phyloP scores from a whole-genome alignment of 305 asterid species.

The Fraxinus paxiana region DNA sequence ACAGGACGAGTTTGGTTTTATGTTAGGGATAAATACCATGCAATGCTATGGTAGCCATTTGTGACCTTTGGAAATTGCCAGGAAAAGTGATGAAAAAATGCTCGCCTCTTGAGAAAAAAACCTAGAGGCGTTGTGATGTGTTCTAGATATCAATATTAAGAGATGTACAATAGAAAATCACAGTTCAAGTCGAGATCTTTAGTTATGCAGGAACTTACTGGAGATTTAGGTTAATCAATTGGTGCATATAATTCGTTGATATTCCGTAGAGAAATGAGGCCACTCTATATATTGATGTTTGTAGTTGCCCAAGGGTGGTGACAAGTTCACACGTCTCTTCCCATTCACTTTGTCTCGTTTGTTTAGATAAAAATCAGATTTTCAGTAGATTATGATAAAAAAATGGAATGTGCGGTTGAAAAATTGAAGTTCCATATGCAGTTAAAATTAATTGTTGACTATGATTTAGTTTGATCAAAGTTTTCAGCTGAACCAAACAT shows the following conservation, averaged over 20 bases:
- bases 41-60: neutral
- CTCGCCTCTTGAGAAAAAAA: neutral
- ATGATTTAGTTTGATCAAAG: neutral
- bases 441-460: neutral
- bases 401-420: neutral
- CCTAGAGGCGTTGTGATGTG: neutral
- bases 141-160: neutral
- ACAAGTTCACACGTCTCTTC: neutral
- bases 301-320: neutral
- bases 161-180: neutral
- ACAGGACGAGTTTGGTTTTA: conserved; percentile 1
- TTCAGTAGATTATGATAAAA: neutral
- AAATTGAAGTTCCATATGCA: neutral
- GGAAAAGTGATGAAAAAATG: neutral
- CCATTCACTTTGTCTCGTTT: neutral
- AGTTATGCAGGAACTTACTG: neutral
- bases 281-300: neutral
- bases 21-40: neutral
- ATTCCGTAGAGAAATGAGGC: neutral
- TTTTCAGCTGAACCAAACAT: neutral
- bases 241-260: neutral
- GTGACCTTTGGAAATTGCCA: neutral
- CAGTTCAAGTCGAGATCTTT: neutral
- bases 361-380: neutral
- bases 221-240: neutral